These are phyloP conservation scores for Serendipita sp. DNA, from an alignment of 1,284 basidiomycete species.

Conservation along the genomic window DNA sequence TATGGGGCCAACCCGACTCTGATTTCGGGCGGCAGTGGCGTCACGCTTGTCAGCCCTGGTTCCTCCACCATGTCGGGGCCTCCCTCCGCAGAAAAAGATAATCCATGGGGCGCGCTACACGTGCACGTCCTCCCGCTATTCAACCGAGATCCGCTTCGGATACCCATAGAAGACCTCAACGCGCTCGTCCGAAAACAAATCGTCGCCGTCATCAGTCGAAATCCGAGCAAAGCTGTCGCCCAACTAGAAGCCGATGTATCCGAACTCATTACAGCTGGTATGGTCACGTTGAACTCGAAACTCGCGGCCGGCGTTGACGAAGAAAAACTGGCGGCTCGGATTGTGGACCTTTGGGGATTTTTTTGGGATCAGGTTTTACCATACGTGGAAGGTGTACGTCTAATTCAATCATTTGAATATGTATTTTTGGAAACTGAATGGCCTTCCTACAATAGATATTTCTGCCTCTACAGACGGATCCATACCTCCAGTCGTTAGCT, in stretches of 20 bases:
- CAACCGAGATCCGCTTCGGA: slow-evolving; percentile 79
- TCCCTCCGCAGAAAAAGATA: not conserved
- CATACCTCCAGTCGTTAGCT: slow-evolving; percentile 49
- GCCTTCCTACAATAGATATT: slow-evolving; percentile 35
- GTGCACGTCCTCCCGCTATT: slow-evolving; percentile 26
- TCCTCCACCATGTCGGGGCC: not conserved
- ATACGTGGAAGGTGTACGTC: slow-evolving; percentile 69
- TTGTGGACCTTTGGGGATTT: slow-evolving; percentile 85
- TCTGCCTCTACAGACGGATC: slow-evolving; percentile 62
- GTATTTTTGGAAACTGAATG: not conserved
- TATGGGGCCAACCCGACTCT: not conserved
- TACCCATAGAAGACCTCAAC: slow-evolving; percentile 87
- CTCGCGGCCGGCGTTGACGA: slow-evolving; percentile 53
- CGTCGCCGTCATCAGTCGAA: slow-evolving; percentile 27
- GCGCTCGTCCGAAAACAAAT: slow-evolving; percentile 66
- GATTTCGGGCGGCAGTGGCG: not conserved
- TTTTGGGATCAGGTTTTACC: slow-evolving; percentile 90
- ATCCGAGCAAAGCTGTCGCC: slow-evolving; percentile 26
- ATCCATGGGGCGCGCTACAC: not conserved
- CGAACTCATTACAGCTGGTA: slow-evolving; percentile 75
- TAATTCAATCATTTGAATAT: not conserved
- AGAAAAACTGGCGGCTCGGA: slow-evolving; percentile 53
- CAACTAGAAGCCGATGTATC: slow-evolving; percentile 64
- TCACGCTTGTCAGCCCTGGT: not conserved
- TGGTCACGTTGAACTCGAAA: slow-evolving; percentile 83